Conservation (phyloP, 2,329 filamentous ascomycete genomes). For the Penicillium sp. region DNA sequence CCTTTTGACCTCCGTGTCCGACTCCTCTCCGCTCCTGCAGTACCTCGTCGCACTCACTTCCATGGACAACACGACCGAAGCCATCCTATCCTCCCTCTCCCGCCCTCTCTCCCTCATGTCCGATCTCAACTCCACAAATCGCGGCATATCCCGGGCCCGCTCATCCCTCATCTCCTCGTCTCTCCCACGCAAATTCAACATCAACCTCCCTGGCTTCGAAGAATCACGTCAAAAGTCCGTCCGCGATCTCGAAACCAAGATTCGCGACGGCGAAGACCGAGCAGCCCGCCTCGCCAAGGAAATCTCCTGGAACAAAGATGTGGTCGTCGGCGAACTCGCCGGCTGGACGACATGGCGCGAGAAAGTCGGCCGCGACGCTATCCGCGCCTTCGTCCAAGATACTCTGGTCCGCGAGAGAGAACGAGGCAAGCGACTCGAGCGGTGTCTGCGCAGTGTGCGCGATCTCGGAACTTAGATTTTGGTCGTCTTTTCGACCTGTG, state of each 20-base stretch:
- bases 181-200: slow-evolving; percentile 43
- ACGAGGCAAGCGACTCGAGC: slow-evolving; percentile 70
- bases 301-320: slow-evolving; percentile 84
- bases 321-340: slow-evolving; percentile 83
- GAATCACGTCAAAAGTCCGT: slow-evolving; percentile 77
- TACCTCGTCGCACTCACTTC: slow-evolving; percentile 74
- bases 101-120: slow-evolving; percentile 72
- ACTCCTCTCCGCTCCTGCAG: slow-evolving; percentile 64
- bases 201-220: slow-evolving; percentile 56
- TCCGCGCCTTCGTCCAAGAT: slow-evolving; percentile 67
- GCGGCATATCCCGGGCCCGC: slow-evolving; percentile 70
- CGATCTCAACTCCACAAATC: slow-evolving; percentile 66
- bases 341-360: slow-evolving; percentile 91
- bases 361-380: slow-evolving; percentile 64
- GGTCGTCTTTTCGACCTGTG: slow-evolving; percentile 3
- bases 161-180: slow-evolving; percentile 63
- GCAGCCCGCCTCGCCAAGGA: slow-evolving; percentile 71
- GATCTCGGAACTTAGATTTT: slow-evolving; percentile 20
- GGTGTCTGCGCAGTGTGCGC: slow-evolving; percentile 63
- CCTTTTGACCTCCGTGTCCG: slow-evolving; percentile 54
- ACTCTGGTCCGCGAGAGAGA: slow-evolving; percentile 77
- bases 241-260: slow-evolving; percentile 77
- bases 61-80: slow-evolving; percentile 76
- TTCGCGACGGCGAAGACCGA: slow-evolving; percentile 63
- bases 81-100: slow-evolving; percentile 70